Evolutionary conservation across 2,329 filamentous ascomycete genomes (phyloP).

Genomic region (Claviceps purpurea): DNA sequence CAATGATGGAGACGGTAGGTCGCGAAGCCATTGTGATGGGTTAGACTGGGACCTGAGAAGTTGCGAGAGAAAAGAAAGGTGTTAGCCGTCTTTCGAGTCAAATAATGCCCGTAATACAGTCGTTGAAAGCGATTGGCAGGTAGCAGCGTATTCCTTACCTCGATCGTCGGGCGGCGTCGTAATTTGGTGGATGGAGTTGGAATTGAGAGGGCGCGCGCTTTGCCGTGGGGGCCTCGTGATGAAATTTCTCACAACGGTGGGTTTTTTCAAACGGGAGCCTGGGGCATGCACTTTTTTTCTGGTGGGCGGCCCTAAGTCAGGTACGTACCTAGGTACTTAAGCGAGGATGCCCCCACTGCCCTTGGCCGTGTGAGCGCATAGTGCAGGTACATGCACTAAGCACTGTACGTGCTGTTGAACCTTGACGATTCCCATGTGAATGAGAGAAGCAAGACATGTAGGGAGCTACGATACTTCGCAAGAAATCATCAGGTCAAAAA

Average conservation of each 20-base stretch:
- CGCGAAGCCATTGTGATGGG: conserved; percentile 72
- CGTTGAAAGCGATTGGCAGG: background rate
- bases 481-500: too few species aligned
- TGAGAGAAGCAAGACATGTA: too few species aligned
- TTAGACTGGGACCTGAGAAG: conserved; percentile 13
- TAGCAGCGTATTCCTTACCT: conserved; percentile 19
- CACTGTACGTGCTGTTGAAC: background rate
- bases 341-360: conserved; percentile 10
- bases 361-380: background rate
- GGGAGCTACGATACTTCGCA: too few species aligned
- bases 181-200: conserved; percentile 20
- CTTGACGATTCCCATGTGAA: too few species aligned
- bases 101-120: too few species aligned
- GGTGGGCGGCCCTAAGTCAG: conserved; percentile 28
- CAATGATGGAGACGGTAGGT: conserved; percentile 95
- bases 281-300: conserved; percentile 17
- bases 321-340: conserved; percentile 14
- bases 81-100: background rate
- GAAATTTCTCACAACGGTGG: conserved; percentile 21
- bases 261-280: conserved; percentile 14
- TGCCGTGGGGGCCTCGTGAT: conserved; percentile 12
- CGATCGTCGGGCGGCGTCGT: conserved; percentile 27
- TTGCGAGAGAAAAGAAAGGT: background rate
- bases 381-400: background rate
- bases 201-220: background rate